Evolutionary conservation across 345 rosid species (phyloP), one percentile per base, ranked within the genome.

Genomic region (Bretschneidera sinensis): DNA sequence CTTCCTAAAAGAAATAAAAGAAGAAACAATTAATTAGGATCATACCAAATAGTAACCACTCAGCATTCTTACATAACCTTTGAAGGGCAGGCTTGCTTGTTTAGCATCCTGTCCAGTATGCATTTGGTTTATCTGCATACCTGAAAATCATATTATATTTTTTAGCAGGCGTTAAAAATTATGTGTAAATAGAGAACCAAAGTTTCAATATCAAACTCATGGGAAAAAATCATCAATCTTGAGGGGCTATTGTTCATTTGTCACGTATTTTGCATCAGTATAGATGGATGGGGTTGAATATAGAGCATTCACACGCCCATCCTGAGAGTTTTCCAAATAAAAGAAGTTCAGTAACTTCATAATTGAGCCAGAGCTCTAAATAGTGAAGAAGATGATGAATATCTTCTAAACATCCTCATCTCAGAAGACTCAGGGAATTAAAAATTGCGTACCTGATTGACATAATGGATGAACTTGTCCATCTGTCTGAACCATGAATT

Each of bases 31-130:
- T 45, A 34, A 11, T 20, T 50, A 39, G 59, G 53, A 66, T 51
- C 85, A 71, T 76, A 89, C 96, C 81, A 89, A 66, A 76, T 87
- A 89, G 80, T 85, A 92, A 55, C 81, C 89, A 70, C 98, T 86
- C 79, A 89, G 68, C 62, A 63, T 62, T 68, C 98, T 85, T 69
- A 92, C 92, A 66, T 83, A 89, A 65, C 85, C 82, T 75, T 92
- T 92, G 48, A 92, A 72, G 61, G n/a, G 89, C 83, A 57, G 98
- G 92, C 70, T 96, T 78, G 63, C 96, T 92, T 23, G 96, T 85
- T 73, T 89, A 92, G 74, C 89, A 92, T 65, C 98, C 98, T 24
- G 98, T 89, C 98, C 98, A 92, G 63, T 86, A 92, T 52, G 95
- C 95, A 70, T 92, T 86, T 72, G 89, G 86, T 55, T 72, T 84